Base-by-base conservation (phyloP, 106 monocot species). In the Acorus gramineus region DNA sequence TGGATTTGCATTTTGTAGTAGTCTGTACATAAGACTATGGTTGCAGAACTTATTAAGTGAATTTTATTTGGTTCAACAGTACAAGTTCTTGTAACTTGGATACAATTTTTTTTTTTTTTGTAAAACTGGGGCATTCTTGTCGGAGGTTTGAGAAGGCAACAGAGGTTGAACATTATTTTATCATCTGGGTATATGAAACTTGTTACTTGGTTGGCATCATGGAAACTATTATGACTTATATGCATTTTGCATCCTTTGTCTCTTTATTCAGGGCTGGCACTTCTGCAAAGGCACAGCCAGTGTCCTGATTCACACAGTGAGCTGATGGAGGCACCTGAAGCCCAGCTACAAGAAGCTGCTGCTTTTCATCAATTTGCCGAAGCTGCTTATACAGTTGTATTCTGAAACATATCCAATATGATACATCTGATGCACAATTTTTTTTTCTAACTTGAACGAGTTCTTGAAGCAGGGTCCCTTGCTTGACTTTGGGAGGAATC, bases 401-500 rank as follows among this genome's bases (percentile, higher is more conserved):
- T 14, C 10, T 70, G 49, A 7, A 11, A 55, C 45, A 49, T 64
- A 28, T 11, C 5, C 2, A 11, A 44, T 47, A 28, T 50, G 63
- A 67, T 5, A 9, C 50, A 46, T 49, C 46, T 11, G 9, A 3
- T 55, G 9, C 8, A 8, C 49, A 56, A 47, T 44, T 44, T 56
- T 28, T 28, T 28, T 28, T 28, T 28, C 28, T 28, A 28, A 53
- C 42, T 47, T 69, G 14, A 71, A 28, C 49, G 3, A 6, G 55
- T 7, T 67, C 44, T 56, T 65, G 54, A 44, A 83, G 67, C 81
- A 96, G 96, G 91, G 96, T 9, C 87, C 82, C 47, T 61, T 96
- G 9, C 91, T 96, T 78, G 96, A 96, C 83, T 79, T 96, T 80
- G 96, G 96, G 75, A 81, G 96, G 60, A 96, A 96, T 56, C 91